Conservation (phyloP, 306 rosid genomes). For the Castanopsis chinensis region DNA sequence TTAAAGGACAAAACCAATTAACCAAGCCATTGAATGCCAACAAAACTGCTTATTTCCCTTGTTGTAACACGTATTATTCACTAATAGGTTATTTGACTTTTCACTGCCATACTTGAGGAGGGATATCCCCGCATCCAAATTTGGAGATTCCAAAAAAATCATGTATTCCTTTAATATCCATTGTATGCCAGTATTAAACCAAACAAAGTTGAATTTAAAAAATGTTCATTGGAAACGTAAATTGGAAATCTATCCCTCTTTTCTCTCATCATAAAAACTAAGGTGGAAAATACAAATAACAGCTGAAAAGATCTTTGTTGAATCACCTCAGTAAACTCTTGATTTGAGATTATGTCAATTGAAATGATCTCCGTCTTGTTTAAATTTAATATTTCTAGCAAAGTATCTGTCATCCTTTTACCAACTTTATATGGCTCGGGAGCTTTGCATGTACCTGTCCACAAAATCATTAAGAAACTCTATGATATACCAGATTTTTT, state of each 20-base stretch:
- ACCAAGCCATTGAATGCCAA: background rate
- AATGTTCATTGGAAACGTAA: background rate
- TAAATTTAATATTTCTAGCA: slow-evolving; percentile 93
- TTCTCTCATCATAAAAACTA: background rate
- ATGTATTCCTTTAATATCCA: background rate
- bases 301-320: slow-evolving; percentile 4
- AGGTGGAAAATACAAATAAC: background rate
- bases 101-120: background rate
- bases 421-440: slow-evolving; percentile 97
- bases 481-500: background rate
- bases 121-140: slow-evolving; percentile 15
- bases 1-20: slow-evolving; percentile 1
- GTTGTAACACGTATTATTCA: slow-evolving; percentile 2
- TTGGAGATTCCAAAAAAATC: slow-evolving; percentile 9
- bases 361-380: slow-evolving; percentile 94
- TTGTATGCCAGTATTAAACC: background rate
- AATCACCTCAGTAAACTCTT: slow-evolving; percentile 98
- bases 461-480: slow-evolving; percentile 27
- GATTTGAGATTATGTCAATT: slow-evolving; percentile 94
- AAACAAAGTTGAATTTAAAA: background rate
- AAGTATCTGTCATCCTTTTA: slow-evolving; percentile 71
- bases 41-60: slow-evolving; percentile 12
- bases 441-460: slow-evolving; percentile 94
- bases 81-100: slow-evolving; percentile 2
- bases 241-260: background rate